Conservation (phyloP, 1,139 yeast species). For the Yamadazyma triangularis region DNA sequence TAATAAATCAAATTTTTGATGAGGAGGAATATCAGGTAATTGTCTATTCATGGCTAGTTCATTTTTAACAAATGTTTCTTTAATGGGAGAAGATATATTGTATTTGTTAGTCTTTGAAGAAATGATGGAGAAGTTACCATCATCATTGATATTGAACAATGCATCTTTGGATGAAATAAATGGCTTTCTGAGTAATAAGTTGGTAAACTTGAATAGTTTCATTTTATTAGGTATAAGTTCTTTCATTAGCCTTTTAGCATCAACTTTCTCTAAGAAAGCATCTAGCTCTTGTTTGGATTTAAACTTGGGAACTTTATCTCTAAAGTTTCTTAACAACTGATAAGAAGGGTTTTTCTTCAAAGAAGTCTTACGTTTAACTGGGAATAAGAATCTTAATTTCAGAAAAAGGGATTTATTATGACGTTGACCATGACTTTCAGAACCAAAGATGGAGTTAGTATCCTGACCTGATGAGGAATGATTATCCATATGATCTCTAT, state of each 20-base stretch:
- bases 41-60: constrained; percentile 1
- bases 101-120: constrained; percentile 5
- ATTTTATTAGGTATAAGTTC: constrained; percentile 28
- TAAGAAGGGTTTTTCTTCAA: constrained; percentile 21
- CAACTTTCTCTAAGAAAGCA: constrained; percentile 18
- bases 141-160: constrained; percentile 6
- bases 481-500: constrained; percentile 17
- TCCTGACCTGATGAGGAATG: constrained; percentile 5
- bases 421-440: constrained; percentile 4
- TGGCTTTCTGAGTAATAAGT: constrained; percentile 19
- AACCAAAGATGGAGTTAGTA: constrained; percentile 6
- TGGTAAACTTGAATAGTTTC: constrained; percentile 21
- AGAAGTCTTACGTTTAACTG: constrained; percentile 33
- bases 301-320: constrained; percentile 20
- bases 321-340: constrained; percentile 11
- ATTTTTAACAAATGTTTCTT: constrained; percentile 12
- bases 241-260: constrained; percentile 21
- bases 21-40: background rate
- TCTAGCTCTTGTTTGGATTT: constrained; percentile 22
- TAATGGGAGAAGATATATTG: constrained; percentile 16
- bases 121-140: constrained; percentile 6
- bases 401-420: background rate
- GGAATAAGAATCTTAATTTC: constrained; percentile 23
- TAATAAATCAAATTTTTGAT: constrained; percentile 9
- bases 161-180: constrained; percentile 9